These are phyloP conservation scores for Pichia sp. DNA, from an alignment of 1,139 yeast species.

Conservation along the genomic window DNA sequence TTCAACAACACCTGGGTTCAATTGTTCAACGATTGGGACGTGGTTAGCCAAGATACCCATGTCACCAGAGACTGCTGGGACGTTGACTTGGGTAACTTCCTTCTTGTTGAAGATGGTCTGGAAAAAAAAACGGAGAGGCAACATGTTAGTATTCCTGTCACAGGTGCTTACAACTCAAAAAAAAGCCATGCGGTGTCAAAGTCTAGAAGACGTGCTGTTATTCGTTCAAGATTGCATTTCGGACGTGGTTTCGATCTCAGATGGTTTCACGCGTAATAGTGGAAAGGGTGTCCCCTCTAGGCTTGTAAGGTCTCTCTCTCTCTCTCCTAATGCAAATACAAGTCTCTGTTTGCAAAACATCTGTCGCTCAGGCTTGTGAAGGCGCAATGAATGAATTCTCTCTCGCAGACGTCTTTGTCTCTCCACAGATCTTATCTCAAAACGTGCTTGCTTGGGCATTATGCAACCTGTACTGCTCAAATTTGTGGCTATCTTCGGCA, in stretches of 20 bases:
- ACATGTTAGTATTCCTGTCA: constrained; percentile 15
- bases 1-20: constrained; percentile 94
- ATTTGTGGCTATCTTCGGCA: not conserved
- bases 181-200: not conserved
- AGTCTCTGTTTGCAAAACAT: no score
- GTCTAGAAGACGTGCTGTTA: not conserved
- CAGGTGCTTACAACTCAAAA: not conserved
- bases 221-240: no score
- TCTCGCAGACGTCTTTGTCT: not conserved
- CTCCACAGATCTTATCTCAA: not conserved
- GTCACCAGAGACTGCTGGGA: constrained; percentile 95
- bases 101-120: constrained; percentile 40
- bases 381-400: no score
- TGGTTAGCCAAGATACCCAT: constrained; percentile 97
- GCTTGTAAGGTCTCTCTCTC: no score
- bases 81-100: constrained; percentile 80
- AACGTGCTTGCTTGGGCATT: no score
- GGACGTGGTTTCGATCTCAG: no score
- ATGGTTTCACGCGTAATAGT: no score
- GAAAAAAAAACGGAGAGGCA: constrained; percentile 3
- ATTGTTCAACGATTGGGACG: constrained; percentile 96
- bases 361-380: no score
- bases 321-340: no score
- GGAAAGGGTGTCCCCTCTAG: no score
- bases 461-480: no score